phyloP scores from a whole-genome alignment of 306 rosid genomes.

The Cucurbita maxima region DNA sequence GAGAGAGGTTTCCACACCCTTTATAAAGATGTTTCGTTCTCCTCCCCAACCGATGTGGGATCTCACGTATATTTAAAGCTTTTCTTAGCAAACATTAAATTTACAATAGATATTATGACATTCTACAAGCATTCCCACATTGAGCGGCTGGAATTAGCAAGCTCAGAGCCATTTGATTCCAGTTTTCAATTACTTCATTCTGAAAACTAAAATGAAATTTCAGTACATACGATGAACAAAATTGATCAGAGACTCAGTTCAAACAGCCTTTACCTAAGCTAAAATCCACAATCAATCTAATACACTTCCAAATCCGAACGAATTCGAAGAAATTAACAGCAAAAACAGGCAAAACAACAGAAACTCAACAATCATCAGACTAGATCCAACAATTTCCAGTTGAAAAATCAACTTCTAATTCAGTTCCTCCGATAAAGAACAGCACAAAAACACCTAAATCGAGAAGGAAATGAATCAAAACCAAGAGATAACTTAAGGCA shows the following conservation, averaged over 20 bases:
- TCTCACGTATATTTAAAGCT: too few species aligned
- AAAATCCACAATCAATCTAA: background rate
- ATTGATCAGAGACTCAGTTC: background rate
- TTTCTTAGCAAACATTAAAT: background rate
- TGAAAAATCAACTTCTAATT: background rate
- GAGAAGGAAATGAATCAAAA: slow-evolving; percentile 1
- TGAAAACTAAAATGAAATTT: background rate
- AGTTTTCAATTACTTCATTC: too few species aligned
- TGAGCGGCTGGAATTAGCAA: background rate
- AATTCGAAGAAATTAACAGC: background rate
- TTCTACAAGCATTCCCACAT: background rate
- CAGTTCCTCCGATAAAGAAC: background rate
- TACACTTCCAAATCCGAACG: background rate
- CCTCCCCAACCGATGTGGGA: too few species aligned
- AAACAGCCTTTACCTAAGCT: background rate
- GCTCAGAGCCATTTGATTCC: background rate
- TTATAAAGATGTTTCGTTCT: too few species aligned
- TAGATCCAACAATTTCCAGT: background rate
- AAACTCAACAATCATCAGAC: background rate
- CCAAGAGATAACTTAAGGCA: background rate
- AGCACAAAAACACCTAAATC: background rate
- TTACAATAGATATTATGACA: background rate
- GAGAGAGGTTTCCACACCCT: too few species aligned
- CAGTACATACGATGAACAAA: background rate
- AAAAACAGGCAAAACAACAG: background rate